These are phyloP conservation scores for Lumnitzera racemosa DNA, from an alignment of 345 rosid species.

Conservation along the genomic window DNA sequence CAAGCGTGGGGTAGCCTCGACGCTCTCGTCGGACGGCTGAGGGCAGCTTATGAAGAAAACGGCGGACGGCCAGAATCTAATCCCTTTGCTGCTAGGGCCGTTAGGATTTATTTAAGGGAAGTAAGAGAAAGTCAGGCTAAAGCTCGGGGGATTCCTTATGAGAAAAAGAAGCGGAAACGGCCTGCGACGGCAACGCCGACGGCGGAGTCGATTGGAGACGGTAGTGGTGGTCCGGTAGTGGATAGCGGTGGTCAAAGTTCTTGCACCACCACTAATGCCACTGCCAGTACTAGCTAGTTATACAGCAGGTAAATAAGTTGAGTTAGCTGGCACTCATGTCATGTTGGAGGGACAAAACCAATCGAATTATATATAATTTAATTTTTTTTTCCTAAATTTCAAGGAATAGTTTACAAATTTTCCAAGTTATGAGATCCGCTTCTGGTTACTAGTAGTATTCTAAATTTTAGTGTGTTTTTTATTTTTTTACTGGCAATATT, in stretches of 20 bases:
- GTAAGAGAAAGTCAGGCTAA: conserved; percentile 63
- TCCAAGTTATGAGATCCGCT: too few species aligned
- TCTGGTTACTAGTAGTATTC: too few species aligned
- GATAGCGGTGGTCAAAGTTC: not conserved
- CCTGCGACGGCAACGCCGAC: conserved; percentile 8
- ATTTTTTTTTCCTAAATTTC: too few species aligned
- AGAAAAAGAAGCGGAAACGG: conserved; percentile 72
- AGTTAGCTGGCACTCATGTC: too few species aligned
- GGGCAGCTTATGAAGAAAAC: conserved; percentile 72
- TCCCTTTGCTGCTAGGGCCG: conserved; percentile 65
- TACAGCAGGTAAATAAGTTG: too few species aligned
- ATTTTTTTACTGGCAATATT: too few species aligned
- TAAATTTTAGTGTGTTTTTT: too few species aligned
- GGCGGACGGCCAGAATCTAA: conserved; percentile 54
- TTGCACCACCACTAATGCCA: too few species aligned
- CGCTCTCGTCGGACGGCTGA: conserved; percentile 67
- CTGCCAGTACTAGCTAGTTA: too few species aligned
- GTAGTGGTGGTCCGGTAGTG: conserved; percentile 4
- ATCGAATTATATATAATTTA: too few species aligned
- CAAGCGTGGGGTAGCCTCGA: conserved; percentile 82
- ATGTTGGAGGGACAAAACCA: too few species aligned
- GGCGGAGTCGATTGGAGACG: conserved; percentile 14
- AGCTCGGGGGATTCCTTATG: conserved; percentile 67
- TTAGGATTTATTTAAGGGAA: conserved; percentile 59
- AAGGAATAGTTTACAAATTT: too few species aligned